These are phyloP conservation scores for Lachnellula cervina DNA, from an alignment of 2,329 filamentous ascomycete species.

Conservation along the genomic window DNA sequence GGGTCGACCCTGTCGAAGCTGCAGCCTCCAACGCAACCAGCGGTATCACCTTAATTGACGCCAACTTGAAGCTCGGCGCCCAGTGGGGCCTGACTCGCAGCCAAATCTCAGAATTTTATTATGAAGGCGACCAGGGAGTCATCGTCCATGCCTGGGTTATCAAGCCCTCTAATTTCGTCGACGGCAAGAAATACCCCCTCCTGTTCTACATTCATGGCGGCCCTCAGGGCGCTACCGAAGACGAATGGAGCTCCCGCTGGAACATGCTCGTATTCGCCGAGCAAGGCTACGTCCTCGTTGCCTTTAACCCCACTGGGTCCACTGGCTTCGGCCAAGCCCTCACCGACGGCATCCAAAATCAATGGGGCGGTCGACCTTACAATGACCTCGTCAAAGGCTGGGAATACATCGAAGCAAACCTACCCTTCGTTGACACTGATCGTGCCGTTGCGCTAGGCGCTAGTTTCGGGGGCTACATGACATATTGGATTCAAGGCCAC, in stretches of 20 bases:
- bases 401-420: constrained; percentile 61
- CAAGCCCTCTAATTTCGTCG: constrained; percentile 62
- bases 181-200: constrained; percentile 27
- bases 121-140: constrained; percentile 22
- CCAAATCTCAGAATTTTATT: constrained; percentile 23
- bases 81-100: constrained; percentile 15
- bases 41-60: constrained; percentile 17
- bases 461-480: constrained; percentile 70
- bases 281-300: constrained; percentile 75
- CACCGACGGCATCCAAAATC: constrained; percentile 43
- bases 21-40: constrained; percentile 16
- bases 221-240: constrained; percentile 70
- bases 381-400: constrained; percentile 73
- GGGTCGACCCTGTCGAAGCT: constrained; percentile 31
- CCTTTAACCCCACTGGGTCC: constrained; percentile 75
- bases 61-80: constrained; percentile 17
- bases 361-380: constrained; percentile 61
- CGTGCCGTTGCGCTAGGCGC: constrained; percentile 68
- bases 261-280: constrained; percentile 80
- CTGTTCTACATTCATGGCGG: constrained; percentile 61
- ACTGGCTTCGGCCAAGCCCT: constrained; percentile 75
- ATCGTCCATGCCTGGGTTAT: constrained; percentile 49
- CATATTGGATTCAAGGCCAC: constrained; percentile 86
- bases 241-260: constrained; percentile 77
- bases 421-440: constrained; percentile 62